These are phyloP conservation scores for Ailanthus altissimus DNA, from an alignment of 345 rosid species.

Conservation along the genomic window DNA sequence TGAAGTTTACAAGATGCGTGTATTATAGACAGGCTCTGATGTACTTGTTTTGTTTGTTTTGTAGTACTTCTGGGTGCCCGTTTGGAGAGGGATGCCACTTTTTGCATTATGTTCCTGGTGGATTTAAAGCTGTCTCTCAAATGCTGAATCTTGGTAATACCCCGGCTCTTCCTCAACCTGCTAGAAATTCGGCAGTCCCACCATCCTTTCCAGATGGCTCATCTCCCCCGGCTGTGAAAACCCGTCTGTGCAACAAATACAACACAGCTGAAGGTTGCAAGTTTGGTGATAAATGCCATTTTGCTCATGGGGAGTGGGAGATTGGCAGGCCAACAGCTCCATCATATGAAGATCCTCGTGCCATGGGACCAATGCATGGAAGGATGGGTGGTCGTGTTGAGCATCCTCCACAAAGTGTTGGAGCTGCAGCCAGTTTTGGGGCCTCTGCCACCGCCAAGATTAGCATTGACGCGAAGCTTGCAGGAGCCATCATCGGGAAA, in stretches of 20 bases:
- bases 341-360: constrained; percentile 61
- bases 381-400: constrained; percentile 58
- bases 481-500: constrained; percentile 95
- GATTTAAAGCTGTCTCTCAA: constrained; percentile 81
- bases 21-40: background rate
- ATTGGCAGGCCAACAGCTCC: constrained; percentile 60
- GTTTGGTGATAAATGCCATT: constrained; percentile 80
- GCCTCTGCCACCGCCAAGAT: constrained; percentile 88
- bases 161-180: constrained; percentile 51
- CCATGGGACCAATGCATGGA: constrained; percentile 41
- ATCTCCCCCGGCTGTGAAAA: constrained; percentile 59
- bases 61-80: constrained; percentile 96
- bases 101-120: constrained; percentile 96
- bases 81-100: constrained; percentile 98
- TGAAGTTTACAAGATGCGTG: background rate
- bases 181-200: constrained; percentile 59
- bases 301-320: constrained; percentile 88
- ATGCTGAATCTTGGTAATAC: constrained; percentile 57
- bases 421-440: constrained; percentile 81
- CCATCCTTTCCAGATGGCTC: constrained; percentile 56
- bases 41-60: constrained; percentile 31
- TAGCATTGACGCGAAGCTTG: constrained; percentile 87
- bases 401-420: constrained; percentile 41
- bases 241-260: constrained; percentile 67
- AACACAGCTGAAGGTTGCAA: constrained; percentile 84